Evolutionary conservation across 495 filamentous ascomycete genomes (phyloP), one percentile per base, ranked within the genome.

Genomic region (Pyrenula massariospora): DNA sequence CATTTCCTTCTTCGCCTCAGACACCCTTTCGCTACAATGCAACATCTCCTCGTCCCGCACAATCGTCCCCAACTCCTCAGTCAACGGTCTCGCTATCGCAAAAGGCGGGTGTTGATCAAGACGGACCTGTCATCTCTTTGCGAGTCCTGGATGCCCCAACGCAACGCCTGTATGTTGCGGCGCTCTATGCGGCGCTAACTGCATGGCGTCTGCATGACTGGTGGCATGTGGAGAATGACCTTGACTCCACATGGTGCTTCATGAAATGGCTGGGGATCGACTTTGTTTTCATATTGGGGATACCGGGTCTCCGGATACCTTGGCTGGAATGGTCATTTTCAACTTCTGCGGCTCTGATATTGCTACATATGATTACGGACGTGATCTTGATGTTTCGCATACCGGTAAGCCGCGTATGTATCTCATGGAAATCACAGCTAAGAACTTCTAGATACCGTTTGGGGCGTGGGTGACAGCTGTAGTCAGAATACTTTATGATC

Each of bases 191-290:
- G 24, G 75, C 72, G 5, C 71, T 98, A 25, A 75, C 84, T 63
- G 81, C 81, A 56, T 96, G 87, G 86, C 80, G 89, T 53, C 66
- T 92, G 10, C 95, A 88, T 65, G 91, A 98, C 70, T 91, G 88
- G 66, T 80, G 80, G 60, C 74, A 91, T 24, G 75, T 86, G 2
- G 84, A 87, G 47, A 87, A 90, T 31, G 85, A 91, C 56, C 73
- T 84, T 56, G 83, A 89, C 66, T 89, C 87, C 15, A 84, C 93
- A 22, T 87, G 84, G 83, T 76, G 91, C 49, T 95, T 95, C 68
- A 70, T 91, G 66, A 98, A 97, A 79, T 98, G 93, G 93, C 76
- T 86, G 55, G 76, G 79, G 24, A 77, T 97, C 20, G 93, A 97
- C 70, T 80, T 82, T 20, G 66, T 86, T 24, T 95, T 91, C 69